phyloP scores from a whole-genome alignment of 2,329 filamentous ascomycete species.

The Botrytis fragariae region DNA sequence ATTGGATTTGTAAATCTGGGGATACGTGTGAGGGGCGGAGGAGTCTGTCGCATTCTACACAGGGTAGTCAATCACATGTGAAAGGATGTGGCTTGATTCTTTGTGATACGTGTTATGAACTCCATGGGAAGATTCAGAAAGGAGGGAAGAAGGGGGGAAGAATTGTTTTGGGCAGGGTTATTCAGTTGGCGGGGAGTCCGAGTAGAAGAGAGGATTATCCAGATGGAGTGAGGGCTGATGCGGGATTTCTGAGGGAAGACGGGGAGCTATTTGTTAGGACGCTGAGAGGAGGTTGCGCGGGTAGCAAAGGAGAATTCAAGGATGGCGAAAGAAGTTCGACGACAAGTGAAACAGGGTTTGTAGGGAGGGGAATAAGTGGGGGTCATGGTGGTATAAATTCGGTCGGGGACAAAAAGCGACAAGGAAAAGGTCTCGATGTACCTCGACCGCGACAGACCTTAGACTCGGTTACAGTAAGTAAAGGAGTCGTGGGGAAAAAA shows the following conservation, averaged over 20 bases:
- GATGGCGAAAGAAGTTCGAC: not conserved
- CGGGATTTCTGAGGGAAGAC: constrained; percentile 9
- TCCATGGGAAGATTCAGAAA: constrained; percentile 7
- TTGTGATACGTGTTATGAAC: constrained; percentile 26
- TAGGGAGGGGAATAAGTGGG: not conserved
- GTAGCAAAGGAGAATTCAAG: not conserved
- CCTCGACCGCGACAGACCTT: not conserved
- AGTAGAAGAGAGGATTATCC: constrained; percentile 8
- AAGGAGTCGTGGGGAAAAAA: not conserved
- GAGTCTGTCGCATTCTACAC: not conserved
- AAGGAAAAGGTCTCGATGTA: not conserved
- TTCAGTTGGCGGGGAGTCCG: not conserved
- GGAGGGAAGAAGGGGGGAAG: not conserved
- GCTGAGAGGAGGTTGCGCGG: not conserved
- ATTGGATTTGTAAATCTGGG: constrained; percentile 3
- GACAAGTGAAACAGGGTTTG: not conserved
- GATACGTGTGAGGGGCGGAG: constrained; percentile 5
- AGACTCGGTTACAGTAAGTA: not conserved
- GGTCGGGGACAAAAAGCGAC: not conserved
- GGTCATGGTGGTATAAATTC: not conserved
- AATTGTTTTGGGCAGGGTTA: not conserved
- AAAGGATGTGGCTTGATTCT: constrained; percentile 32
- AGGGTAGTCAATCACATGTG: not conserved
- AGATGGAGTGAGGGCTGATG: constrained; percentile 18
- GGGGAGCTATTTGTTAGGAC: constrained; percentile 15